Evolutionary conservation across 345 rosid genomes (phyloP).

Genomic region (Acer campestre): DNA sequence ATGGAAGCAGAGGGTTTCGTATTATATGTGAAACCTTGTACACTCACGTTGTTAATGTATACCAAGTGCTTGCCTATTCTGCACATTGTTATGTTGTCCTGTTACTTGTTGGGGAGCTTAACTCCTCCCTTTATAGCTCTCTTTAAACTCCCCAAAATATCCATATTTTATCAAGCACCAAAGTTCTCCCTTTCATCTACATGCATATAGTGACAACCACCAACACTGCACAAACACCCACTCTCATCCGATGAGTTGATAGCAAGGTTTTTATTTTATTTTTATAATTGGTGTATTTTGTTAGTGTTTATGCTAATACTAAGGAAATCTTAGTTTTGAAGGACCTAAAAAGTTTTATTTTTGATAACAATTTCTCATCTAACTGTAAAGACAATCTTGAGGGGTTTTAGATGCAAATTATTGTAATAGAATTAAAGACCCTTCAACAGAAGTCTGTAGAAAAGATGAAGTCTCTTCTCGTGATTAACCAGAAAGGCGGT

Average conservation of each 20-base stretch:
- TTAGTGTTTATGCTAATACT: not conserved
- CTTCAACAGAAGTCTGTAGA: not conserved
- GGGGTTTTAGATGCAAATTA: no score
- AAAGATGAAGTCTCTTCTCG: not conserved
- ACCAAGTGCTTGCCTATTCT: not conserved
- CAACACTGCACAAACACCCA: not conserved
- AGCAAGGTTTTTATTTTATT: not conserved
- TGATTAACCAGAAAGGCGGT: no score
- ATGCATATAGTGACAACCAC: not conserved
- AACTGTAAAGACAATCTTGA: no score
- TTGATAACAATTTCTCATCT: no score
- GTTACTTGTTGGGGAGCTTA: not conserved
- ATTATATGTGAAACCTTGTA: no score
- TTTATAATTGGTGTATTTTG: not conserved
- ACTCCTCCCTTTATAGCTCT: not conserved
- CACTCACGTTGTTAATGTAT: not conserved
- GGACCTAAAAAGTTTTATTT: not conserved
- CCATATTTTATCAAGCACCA: not conserved
- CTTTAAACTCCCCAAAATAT: not conserved
- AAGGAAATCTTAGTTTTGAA: not conserved
- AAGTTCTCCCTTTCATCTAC: no score
- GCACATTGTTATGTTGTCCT: not conserved
- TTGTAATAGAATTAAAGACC: not conserved
- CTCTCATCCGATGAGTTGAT: not conserved
- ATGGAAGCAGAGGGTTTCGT: no score